phyloP scores from a whole-genome alignment of 1,284 basidiomycete genomes.

The Puccinia coronata region DNA sequence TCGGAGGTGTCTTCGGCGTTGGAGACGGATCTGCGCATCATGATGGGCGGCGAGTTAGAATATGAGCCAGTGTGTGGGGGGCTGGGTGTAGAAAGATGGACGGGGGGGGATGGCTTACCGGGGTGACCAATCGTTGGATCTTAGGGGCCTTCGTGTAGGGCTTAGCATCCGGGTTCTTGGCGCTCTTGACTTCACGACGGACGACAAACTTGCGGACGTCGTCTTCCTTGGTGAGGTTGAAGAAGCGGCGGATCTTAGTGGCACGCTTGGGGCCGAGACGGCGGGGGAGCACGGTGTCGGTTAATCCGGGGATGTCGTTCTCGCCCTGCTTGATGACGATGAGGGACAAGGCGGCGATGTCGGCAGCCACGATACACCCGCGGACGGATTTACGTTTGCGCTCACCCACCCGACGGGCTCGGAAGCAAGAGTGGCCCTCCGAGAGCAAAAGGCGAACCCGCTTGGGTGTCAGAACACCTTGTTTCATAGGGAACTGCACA shows the following conservation, averaged over 20 bases:
- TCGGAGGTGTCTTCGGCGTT: constrained; percentile 90
- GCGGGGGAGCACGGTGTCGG: constrained; percentile 90
- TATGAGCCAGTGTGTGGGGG: constrained; percentile 36
- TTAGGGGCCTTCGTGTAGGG: constrained; percentile 96
- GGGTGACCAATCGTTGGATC: constrained; percentile 61
- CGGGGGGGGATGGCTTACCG: neutral
- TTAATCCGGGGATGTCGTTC: constrained; percentile 84
- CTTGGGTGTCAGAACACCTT: constrained; percentile 92
- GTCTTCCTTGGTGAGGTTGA: constrained; percentile 97
- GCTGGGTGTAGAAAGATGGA: neutral
- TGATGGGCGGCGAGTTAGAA: constrained; percentile 6
- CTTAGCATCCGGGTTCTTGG: constrained; percentile 90
- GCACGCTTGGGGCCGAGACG: constrained; percentile 90
- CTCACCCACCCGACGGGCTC: constrained; percentile 86
- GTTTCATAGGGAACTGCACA: constrained; percentile 93
- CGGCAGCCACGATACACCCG: constrained; percentile 90
- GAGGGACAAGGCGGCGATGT: constrained; percentile 91
- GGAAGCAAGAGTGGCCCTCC: constrained; percentile 97
- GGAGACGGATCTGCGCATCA: constrained; percentile 82
- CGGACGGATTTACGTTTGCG: constrained; percentile 98
- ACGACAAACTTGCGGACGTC: constrained; percentile 93
- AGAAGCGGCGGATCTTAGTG: constrained; percentile 94
- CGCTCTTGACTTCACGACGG: constrained; percentile 81
- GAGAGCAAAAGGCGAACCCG: constrained; percentile 91
- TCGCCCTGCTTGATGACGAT: constrained; percentile 98